Base-by-base conservation (phyloP, 352 stramenopile species). In the Aphanomyces stellatus region DNA sequence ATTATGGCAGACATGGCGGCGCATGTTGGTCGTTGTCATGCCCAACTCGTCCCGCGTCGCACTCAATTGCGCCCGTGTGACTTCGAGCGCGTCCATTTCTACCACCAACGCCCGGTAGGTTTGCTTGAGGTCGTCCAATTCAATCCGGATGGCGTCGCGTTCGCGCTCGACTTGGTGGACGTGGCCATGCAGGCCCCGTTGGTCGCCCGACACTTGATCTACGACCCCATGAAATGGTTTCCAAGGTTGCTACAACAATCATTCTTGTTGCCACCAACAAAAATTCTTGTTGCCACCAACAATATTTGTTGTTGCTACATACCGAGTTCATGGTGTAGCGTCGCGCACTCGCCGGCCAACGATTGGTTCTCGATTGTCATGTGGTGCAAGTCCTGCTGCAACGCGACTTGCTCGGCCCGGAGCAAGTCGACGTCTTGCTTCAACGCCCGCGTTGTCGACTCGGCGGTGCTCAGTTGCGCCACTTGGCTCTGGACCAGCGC, bases 311-410 rank as follows among this genome's bases (percentile, higher is more conserved):
- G 19, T 51, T 10, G 10, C 15, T 35, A 28, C 34, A 28, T 57
- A 67, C 60, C 60, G 4, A 67, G 11, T 28, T 67, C 60, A 28
- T 49, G 77, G 73, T 91, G 82, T 19, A 92, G 65, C 0, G 81
- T 74, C 5, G 73, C 79, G 53, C 83, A 92, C 40, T 94, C 85
- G 68, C 91, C 83, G 51, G 79, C 90, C n/a, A 94, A 75, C 27
- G 80, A 80, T 60, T 94, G 85, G 53, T 94, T 94, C 42, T 94
- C 85, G 24, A 92, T 73, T 10, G 83, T 94, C 85, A 94, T 94
- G 64, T 94, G 91, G 56, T 94, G 83, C 35, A 94, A 69, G 59
- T 94, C 85, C 69, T 91, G 83, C 10, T 75, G 70, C 0, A 94
- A 75, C 31, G 85, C 85, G 2, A 74, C 68, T 35, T 86, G 65